phyloP scores from a whole-genome alignment of 2,329 filamentous ascomycete species.

The Xylariaceae sp. region DNA sequence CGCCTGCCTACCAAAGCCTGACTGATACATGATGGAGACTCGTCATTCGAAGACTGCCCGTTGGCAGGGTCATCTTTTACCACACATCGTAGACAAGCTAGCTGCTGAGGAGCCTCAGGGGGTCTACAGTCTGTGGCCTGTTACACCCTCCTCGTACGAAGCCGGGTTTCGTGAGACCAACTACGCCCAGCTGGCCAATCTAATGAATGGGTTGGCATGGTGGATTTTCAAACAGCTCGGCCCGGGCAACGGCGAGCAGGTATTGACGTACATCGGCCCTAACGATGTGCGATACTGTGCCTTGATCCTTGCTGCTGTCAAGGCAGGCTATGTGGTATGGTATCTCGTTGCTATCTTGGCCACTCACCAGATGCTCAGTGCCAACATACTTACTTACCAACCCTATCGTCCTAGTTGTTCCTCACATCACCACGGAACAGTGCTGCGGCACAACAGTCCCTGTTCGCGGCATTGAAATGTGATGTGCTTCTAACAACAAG shows the following conservation, averaged over 20 bases:
- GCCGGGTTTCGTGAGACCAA: too few relatives aligned
- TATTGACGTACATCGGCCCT: constrained; percentile 36
- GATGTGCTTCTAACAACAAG: constrained; percentile 26
- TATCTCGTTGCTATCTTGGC: not conserved
- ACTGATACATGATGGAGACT: too few relatives aligned
- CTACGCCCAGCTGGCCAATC: constrained; percentile 23
- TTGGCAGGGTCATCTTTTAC: too few relatives aligned
- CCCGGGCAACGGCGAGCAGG: constrained; percentile 11
- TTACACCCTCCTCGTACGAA: too few relatives aligned
- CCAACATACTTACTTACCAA: not conserved
- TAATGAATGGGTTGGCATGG: constrained; percentile 34
- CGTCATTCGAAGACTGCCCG: too few relatives aligned
- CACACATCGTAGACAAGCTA: too few relatives aligned
- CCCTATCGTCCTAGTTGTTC: constrained; percentile 24
- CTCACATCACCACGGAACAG: constrained; percentile 36
- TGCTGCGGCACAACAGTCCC: constrained; percentile 26
- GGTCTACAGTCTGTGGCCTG: too few relatives aligned
- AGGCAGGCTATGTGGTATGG: constrained; percentile 25
- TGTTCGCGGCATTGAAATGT: constrained; percentile 30
- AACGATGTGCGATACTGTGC: constrained; percentile 24
- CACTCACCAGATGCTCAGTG: not conserved
- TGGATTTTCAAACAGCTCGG: constrained; percentile 30
- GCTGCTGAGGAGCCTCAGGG: too few relatives aligned
- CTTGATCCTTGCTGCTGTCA: constrained; percentile 17
- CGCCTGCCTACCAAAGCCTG: too few relatives aligned